Evolutionary conservation across 257 asterid species (phyloP).

Genomic region (Rhazya stricta): DNA sequence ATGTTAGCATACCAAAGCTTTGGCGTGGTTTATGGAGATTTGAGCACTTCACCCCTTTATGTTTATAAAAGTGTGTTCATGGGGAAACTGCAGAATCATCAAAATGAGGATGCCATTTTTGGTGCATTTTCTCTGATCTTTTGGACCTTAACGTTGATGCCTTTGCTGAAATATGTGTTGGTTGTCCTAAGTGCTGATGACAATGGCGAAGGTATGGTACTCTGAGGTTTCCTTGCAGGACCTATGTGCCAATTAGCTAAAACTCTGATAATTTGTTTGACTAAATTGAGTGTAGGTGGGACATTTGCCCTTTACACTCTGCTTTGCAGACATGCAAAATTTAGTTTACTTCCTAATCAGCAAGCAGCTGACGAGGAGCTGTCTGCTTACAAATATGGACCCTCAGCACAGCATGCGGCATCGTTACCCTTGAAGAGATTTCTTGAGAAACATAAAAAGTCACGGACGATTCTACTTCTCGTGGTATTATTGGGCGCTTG

Average conservation of each 20-base stretch:
- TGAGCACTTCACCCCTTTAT: conserved; percentile 93
- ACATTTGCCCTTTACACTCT: conserved; percentile 92
- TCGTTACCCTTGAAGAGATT: conserved; percentile 58
- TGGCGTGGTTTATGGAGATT: conserved; percentile 96
- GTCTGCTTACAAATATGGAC: conserved; percentile 74
- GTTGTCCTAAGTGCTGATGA: conserved; percentile 75
- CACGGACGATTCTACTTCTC: conserved; percentile 63
- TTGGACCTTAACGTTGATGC: conserved; percentile 91
- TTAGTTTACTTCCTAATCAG: conserved; percentile 93
- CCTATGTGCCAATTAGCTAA: not conserved
- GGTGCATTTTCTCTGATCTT: conserved; percentile 92
- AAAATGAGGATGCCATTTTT: conserved; percentile 55
- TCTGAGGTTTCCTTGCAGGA: conserved; percentile 1
- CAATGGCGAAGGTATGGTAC: conserved; percentile 80
- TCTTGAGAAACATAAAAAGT: conserved; percentile 75
- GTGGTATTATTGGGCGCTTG: conserved; percentile 60
- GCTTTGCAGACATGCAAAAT: conserved; percentile 90
- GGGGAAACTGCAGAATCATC: conserved; percentile 60
- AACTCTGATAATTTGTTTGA: conserved; percentile 8
- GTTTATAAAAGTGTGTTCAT: conserved; percentile 67
- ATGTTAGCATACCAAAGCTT: conserved; percentile 87
- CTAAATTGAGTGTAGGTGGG: conserved; percentile 59
- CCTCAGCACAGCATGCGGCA: conserved; percentile 48
- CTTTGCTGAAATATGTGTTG: conserved; percentile 79
- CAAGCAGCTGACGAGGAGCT: conserved; percentile 99